Evolutionary conservation across 202 grass and related monocot genomes (phyloP).

Genomic region (Eragrostis tef): DNA sequence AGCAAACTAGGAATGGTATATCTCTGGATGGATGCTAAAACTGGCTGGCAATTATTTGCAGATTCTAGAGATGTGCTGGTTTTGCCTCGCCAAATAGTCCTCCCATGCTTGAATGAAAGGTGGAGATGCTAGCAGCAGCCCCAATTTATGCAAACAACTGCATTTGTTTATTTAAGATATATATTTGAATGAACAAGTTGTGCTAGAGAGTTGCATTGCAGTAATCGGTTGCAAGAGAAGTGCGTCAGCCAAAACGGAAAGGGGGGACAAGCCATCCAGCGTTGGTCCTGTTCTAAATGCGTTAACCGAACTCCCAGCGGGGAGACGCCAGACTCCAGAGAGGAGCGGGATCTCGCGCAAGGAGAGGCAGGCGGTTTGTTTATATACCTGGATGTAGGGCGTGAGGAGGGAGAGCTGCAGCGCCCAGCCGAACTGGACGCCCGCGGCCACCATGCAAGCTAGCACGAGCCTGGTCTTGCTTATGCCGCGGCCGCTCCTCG

Average conservation of each 20-base stretch:
- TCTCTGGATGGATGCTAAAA: background rate
- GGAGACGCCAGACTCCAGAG: too few relatives aligned
- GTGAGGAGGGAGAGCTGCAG: conserved; percentile 96
- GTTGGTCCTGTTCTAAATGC: background rate
- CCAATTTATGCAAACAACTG: background rate
- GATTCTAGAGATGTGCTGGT: background rate
- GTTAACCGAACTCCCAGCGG: background rate
- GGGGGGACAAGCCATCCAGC: background rate
- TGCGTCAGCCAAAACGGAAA: conserved; percentile 3
- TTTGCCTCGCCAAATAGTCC: background rate
- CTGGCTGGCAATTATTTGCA: background rate
- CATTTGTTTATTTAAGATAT: too few relatives aligned
- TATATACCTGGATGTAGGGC: conserved; percentile 86
- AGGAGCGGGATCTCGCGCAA: background rate
- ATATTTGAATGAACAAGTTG: background rate
- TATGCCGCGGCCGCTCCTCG: background rate
- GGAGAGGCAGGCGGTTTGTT: too few relatives aligned
- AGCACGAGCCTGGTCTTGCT: conserved; percentile 67
- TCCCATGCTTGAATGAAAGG: background rate
- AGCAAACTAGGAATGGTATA: background rate
- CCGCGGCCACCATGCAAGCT: conserved; percentile 89
- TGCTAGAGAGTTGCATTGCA: background rate
- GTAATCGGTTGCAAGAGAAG: background rate
- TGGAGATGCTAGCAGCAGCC: background rate
- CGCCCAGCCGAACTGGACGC: conserved; percentile 98